Conservation (phyloP, 805 yeast genomes). For the Brettanomyces bruxellensis region DNA sequence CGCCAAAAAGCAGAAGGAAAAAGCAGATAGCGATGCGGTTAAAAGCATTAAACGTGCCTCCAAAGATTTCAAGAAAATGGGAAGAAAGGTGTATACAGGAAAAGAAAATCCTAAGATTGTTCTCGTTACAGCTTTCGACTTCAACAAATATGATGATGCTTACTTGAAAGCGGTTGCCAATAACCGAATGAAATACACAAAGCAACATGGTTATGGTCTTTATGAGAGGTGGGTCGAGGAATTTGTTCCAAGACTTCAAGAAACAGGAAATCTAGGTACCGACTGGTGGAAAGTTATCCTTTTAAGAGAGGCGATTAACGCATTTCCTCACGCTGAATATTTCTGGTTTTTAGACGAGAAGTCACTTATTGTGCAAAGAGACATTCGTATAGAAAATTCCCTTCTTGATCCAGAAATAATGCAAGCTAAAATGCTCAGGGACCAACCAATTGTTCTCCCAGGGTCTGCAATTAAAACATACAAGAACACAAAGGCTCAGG, state of each 20-base stretch:
- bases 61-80: slow-evolving; percentile 56
- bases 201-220: slow-evolving; percentile 68
- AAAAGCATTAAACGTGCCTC: slow-evolving; percentile 31
- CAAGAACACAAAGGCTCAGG: slow-evolving; percentile 43
- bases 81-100: slow-evolving; percentile 41
- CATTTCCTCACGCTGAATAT: slow-evolving; percentile 86
- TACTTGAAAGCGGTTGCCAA: slow-evolving; percentile 65
- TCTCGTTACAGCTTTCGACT: slow-evolving; percentile 73
- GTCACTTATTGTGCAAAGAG: slow-evolving; percentile 65
- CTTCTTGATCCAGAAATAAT: slow-evolving; percentile 53
- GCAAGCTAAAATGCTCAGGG: slow-evolving; percentile 54
- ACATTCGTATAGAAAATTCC: slow-evolving; percentile 49
- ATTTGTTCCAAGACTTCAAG: slow-evolving; percentile 53
- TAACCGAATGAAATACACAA: slow-evolving; percentile 84
- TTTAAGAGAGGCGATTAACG: slow-evolving; percentile 83
- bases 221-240: slow-evolving; percentile 84
- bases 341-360: slow-evolving; percentile 83
- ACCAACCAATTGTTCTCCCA: slow-evolving; percentile 66
- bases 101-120: slow-evolving; percentile 53
- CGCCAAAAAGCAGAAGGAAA: slow-evolving; percentile 22
- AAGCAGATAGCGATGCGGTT: slow-evolving; percentile 38
- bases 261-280: slow-evolving; percentile 31
- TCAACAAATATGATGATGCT: slow-evolving; percentile 49
- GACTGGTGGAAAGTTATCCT: slow-evolving; percentile 58
- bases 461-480: slow-evolving; percentile 62